These are phyloP conservation scores for Melampsora americana DNA, from an alignment of 1,284 basidiomycete species.

Conservation along the genomic window DNA sequence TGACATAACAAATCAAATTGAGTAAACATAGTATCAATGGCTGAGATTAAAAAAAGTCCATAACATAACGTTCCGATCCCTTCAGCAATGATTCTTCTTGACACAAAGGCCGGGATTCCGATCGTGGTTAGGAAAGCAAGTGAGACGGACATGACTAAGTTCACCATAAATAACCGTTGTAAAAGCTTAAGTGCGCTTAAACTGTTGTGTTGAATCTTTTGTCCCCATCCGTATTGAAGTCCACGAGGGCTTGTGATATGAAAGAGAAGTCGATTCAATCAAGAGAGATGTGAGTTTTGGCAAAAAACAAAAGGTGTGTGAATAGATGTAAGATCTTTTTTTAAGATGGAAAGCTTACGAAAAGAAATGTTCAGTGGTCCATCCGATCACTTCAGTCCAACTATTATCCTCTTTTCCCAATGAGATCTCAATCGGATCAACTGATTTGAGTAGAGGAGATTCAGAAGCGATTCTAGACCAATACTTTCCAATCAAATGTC, in stretches of 20 bases:
- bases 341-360: conserved; percentile 38
- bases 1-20: not conserved
- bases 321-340: not conserved
- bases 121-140: conserved; percentile 1
- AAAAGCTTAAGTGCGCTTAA: not conserved
- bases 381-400: conserved; percentile 22
- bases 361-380: conserved; percentile 4
- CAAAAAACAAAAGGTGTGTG: not conserved
- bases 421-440: not conserved
- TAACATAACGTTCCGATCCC: conserved; percentile 4
- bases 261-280: not conserved
- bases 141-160: no score
- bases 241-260: conserved; percentile 21
- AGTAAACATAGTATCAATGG: conserved; percentile 9
- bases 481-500: conserved; percentile 15
- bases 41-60: no score
- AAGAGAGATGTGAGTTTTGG: not conserved
- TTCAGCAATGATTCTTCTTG: conserved; percentile 26
- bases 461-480: not conserved
- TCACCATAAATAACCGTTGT: not conserved
- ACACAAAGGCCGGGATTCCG: conserved; percentile 2
- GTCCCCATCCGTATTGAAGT: conserved; percentile 31
- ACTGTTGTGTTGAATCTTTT: not conserved
- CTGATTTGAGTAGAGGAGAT: not conserved
- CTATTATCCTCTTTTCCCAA: not conserved